A percentile compares a stretch with the other conserved stretches of the same genome.
Evolutionary conservation across 176 grass and related monocot species (phyloP).

Genomic region (Zea luxurians): DNA sequence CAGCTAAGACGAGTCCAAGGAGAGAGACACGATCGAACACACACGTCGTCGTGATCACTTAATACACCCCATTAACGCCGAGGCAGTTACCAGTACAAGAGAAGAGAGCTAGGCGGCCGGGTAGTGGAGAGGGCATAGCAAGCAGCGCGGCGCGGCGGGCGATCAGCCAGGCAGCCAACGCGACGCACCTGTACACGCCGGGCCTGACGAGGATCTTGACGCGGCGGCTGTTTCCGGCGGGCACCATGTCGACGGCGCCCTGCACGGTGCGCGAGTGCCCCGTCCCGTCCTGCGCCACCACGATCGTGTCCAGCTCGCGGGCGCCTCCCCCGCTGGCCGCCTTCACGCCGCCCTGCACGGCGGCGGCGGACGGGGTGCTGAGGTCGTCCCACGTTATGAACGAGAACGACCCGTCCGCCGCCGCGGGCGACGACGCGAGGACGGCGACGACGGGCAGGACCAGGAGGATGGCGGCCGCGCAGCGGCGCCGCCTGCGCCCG

Average conservation of each 20-base stretch:
- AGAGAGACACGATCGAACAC: not conserved
- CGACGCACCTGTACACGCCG: conserved; percentile 69
- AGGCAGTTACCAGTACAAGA: conserved; percentile 23
- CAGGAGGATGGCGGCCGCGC: conserved; percentile 5
- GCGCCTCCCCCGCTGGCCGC: not conserved
- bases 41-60: conserved; percentile 33
- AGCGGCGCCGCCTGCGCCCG: not conserved
- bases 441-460: not conserved
- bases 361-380: conserved; percentile 28
- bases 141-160: not conserved
- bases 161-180: not conserved
- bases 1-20: not conserved
- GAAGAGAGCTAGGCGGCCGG: not conserved
- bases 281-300: conserved; percentile 68
- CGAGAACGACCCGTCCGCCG: conserved; percentile 24
- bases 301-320: conserved; percentile 37
- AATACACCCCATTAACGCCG: conserved; percentile 35
- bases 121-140: not conserved
- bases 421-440: not conserved
- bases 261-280: conserved; percentile 86
- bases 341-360: conserved; percentile 8
- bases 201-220: conserved; percentile 76
- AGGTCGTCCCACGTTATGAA: conserved; percentile 89
- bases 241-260: conserved; percentile 87
- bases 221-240: conserved; percentile 60